Conservation (phyloP, 2,329 filamentous ascomycete genomes). For the Cladobotryum mycophilum region DNA sequence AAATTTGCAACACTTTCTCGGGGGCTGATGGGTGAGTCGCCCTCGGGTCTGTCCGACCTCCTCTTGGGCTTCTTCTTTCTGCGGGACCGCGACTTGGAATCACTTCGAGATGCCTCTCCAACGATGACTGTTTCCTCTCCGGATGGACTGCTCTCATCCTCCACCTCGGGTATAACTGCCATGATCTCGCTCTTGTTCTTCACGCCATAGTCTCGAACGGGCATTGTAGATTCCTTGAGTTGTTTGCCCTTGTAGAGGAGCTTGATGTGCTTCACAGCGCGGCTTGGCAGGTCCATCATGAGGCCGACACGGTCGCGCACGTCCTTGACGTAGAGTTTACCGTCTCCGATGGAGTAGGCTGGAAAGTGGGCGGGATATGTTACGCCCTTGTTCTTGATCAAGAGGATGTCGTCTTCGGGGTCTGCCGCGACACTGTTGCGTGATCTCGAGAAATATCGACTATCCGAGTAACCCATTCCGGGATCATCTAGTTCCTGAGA, state of each 20-base stretch:
- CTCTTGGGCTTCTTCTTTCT: slow-evolving; percentile 38
- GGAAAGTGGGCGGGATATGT: slow-evolving; percentile 68
- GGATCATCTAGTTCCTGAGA: slow-evolving; percentile 59
- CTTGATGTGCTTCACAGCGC: slow-evolving; percentile 49
- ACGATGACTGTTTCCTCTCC: slow-evolving; percentile 40
- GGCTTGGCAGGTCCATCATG: slow-evolving; percentile 56
- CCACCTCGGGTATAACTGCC: slow-evolving; percentile 36
- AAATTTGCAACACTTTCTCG: slow-evolving; percentile 38
- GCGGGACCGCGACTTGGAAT: slow-evolving; percentile 30
- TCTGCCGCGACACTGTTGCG: slow-evolving; percentile 27
- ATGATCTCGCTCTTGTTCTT: slow-evolving; percentile 57
- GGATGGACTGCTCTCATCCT: slow-evolving; percentile 30
- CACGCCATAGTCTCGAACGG: slow-evolving; percentile 55
- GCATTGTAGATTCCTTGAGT: slow-evolving; percentile 56
- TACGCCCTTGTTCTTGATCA: slow-evolving; percentile 61
- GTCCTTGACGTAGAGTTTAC: slow-evolving; percentile 60
- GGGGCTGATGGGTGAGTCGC: slow-evolving; percentile 38
- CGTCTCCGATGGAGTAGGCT: slow-evolving; percentile 67
- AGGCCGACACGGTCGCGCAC: slow-evolving; percentile 61
- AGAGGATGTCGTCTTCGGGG: slow-evolving; percentile 61
- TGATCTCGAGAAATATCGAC: slow-evolving; percentile 32
- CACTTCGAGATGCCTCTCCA: slow-evolving; percentile 36
- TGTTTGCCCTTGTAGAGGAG: slow-evolving; percentile 68
- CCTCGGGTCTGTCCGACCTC: slow-evolving; percentile 34
- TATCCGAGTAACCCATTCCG: slow-evolving; percentile 29